These are phyloP conservation scores for Penicillium sp. DNA, from an alignment of 2,329 filamentous ascomycete species.

Conservation along the genomic window DNA sequence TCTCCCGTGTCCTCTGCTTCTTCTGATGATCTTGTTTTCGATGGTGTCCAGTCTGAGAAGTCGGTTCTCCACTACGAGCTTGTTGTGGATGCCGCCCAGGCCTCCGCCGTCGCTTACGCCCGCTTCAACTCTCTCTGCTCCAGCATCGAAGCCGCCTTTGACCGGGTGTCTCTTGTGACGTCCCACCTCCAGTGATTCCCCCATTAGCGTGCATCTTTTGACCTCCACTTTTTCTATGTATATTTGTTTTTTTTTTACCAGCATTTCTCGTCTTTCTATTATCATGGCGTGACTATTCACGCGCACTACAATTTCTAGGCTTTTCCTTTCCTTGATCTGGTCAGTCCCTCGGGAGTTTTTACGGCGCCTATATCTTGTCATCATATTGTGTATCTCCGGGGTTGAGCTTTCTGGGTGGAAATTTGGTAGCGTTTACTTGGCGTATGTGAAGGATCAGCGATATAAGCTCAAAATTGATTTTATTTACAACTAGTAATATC, in stretches of 20 bases:
- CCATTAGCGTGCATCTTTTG: constrained; percentile 23
- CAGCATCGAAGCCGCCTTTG: constrained; percentile 44
- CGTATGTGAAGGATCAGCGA: constrained; percentile 19
- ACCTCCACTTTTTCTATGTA: constrained; percentile 3
- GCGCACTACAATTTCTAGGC: background rate
- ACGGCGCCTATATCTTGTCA: constrained; percentile 18
- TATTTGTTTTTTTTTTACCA: background rate
- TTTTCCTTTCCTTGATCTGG: background rate
- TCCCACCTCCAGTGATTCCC: constrained; percentile 41
- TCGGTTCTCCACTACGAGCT: constrained; percentile 62
- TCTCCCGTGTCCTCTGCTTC: constrained; percentile 41
- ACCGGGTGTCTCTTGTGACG: constrained; percentile 42
- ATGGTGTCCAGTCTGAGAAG: constrained; percentile 64
- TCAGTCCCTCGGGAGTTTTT: constrained; percentile 16
- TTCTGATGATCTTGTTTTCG: constrained; percentile 38
- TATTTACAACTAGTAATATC: background rate
- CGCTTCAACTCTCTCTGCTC: constrained; percentile 39
- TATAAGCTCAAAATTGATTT: constrained; percentile 20
- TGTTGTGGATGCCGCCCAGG: constrained; percentile 49
- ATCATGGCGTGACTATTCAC: constrained; percentile 24
- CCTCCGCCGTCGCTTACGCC: constrained; percentile 27
- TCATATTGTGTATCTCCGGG: constrained; percentile 16
- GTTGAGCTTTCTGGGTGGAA: constrained; percentile 18
- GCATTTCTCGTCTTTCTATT: background rate
- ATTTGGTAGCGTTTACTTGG: constrained; percentile 18